A percentile compares a stretch with the other conserved stretches of the same genome.
These are phyloP conservation scores for Alternaria metachromatica DNA, from an alignment of 2,329 filamentous ascomycete genomes.

Conservation along the genomic window DNA sequence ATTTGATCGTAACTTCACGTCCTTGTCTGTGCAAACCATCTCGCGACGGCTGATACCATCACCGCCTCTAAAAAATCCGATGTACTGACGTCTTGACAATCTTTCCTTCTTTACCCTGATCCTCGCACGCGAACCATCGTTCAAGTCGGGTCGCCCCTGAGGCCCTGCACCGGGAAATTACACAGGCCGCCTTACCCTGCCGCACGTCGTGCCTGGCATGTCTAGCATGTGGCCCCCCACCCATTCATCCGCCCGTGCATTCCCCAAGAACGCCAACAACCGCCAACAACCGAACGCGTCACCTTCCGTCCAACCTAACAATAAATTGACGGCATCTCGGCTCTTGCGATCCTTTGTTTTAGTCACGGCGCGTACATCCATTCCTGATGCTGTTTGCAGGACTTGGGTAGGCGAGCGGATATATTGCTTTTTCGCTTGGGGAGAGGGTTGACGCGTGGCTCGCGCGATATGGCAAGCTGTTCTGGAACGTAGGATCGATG, in stretches of 20 bases:
- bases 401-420: neutral
- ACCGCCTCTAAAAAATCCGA: neutral
- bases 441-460: neutral
- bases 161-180: conserved; percentile 5
- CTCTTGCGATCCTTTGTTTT: neutral
- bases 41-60: too few species aligned
- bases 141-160: neutral
- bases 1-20: neutral
- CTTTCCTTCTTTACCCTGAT: neutral
- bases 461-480: neutral
- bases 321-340: neutral
- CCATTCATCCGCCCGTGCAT: neutral
- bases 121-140: neutral
- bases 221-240: neutral
- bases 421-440: neutral
- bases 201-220: neutral
- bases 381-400: neutral
- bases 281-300: neutral
- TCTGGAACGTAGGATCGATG: neutral
- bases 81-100: neutral
- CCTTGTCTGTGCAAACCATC: too few species aligned
- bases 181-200: neutral
- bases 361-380: neutral
- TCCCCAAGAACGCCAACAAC: neutral
- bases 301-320: neutral